Evolutionary conservation across 176 grass and related monocot genomes (phyloP).

Genomic region (Avena sativa): DNA sequence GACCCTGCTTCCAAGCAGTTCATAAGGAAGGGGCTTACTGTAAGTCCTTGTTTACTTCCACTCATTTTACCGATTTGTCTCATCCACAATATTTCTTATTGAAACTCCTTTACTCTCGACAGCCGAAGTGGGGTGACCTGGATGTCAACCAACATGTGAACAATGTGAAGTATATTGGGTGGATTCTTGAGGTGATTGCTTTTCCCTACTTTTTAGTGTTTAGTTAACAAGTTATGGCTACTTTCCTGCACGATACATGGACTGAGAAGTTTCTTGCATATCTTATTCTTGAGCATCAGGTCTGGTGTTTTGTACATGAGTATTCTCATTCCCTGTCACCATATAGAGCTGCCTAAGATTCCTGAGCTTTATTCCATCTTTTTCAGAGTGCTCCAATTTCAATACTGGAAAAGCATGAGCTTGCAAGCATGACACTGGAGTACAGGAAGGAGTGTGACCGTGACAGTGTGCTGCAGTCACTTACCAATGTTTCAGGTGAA

Average conservation of each 20-base stretch:
- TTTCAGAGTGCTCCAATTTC: constrained; percentile 90
- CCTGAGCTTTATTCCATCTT: constrained; percentile 16
- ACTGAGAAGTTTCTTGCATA: constrained; percentile 10
- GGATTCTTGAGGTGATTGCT: constrained; percentile 93
- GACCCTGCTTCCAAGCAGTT: constrained; percentile 55
- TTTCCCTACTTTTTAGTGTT: background rate
- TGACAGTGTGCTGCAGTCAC: constrained; percentile 88
- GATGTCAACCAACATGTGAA: constrained; percentile 99
- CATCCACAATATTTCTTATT: constrained; percentile 24
- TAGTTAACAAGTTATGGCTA: background rate
- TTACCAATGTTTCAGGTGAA: constrained; percentile 58
- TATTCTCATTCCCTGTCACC: background rate
- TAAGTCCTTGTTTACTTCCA: constrained; percentile 47
- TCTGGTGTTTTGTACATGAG: background rate
- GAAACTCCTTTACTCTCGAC: constrained; percentile 35
- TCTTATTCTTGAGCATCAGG: background rate
- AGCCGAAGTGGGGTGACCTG: constrained; percentile 96
- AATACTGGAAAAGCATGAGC: constrained; percentile 95
- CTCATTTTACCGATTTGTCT: constrained; percentile 9
- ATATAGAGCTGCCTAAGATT: background rate
- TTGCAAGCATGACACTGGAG: constrained; percentile 90
- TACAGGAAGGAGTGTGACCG: constrained; percentile 94
- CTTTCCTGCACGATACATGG: background rate
- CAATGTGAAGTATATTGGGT: constrained; percentile 99
- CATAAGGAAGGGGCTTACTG: constrained; percentile 80